phyloP scores from a whole-genome alignment of 2,329 filamentous ascomycete genomes.

The Penicillium capsulatum region DNA sequence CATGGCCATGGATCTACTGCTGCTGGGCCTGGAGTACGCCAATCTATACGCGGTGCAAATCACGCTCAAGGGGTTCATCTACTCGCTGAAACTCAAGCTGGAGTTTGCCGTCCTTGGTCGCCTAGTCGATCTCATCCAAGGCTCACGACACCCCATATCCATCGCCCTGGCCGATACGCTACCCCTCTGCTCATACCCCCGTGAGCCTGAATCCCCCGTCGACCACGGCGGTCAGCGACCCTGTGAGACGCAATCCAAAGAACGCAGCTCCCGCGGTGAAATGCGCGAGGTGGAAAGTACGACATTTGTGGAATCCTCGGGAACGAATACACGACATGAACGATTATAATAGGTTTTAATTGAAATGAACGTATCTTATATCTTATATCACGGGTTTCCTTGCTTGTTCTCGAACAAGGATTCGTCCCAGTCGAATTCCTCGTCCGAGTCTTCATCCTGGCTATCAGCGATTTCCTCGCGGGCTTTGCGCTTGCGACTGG shows the following conservation, averaged over 20 bases:
- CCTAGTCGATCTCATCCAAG: slow-evolving; percentile 40
- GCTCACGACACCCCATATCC: slow-evolving; percentile 21
- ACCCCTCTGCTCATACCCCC: slow-evolving; percentile 20
- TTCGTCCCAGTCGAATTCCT: slow-evolving; percentile 29
- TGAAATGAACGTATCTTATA: neutral
- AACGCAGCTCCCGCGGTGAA: slow-evolving; percentile 1
- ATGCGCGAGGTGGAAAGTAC: slow-evolving; percentile 9
- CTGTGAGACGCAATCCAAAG: slow-evolving; percentile 9
- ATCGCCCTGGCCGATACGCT: slow-evolving; percentile 23
- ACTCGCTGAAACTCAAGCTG: slow-evolving; percentile 47
- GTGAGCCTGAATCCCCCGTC: slow-evolving; percentile 6
- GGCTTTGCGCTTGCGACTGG: slow-evolving; percentile 41
- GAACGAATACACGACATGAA: neutral
- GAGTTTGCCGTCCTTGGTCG: slow-evolving; percentile 54
- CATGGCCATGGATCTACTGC: slow-evolving; percentile 44
- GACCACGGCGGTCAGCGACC: slow-evolving; percentile 8
- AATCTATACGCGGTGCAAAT: slow-evolving; percentile 41
- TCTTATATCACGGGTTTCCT: neutral
- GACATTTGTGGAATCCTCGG: slow-evolving; percentile 4
- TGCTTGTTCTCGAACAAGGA: neutral
- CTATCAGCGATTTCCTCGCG: slow-evolving; percentile 42
- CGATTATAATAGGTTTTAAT: neutral
- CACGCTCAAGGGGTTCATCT: slow-evolving; percentile 39
- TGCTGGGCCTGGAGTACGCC: slow-evolving; percentile 42
- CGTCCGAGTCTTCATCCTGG: slow-evolving; percentile 41